Evolutionary conservation across 2,329 filamentous ascomycete genomes (phyloP).

Genomic region (Madurella fahalii): DNA sequence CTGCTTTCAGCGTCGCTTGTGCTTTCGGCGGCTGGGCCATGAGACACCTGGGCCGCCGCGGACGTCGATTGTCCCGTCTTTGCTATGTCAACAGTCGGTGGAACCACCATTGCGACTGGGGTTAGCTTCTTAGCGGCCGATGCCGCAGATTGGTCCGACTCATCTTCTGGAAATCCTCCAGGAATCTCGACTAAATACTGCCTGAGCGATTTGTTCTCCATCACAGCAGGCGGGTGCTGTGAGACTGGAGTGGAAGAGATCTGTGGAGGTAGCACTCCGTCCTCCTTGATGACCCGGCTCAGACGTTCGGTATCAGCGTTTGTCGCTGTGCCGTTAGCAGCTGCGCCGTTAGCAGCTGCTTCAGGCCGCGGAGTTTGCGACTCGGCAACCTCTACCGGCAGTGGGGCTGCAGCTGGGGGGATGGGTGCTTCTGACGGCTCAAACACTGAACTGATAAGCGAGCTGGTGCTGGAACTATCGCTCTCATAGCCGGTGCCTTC

Average conservation of each 20-base stretch:
- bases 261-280: constrained; percentile 2
- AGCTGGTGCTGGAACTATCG: constrained; percentile 45
- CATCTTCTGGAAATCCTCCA: constrained; percentile 53
- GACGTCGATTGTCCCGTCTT: not conserved
- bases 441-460: constrained; percentile 35
- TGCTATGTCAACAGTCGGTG: not conserved
- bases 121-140: not conserved
- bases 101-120: not conserved
- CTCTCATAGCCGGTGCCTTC: constrained; percentile 63
- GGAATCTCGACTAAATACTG: constrained; percentile 48
- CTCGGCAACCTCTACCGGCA: not conserved
- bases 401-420: not conserved
- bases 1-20: constrained; percentile 24
- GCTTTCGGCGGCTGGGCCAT: constrained; percentile 2
- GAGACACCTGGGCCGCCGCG: not conserved
- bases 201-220: constrained; percentile 12
- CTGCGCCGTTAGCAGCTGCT: not conserved
- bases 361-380: constrained; percentile 7
- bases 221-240: constrained; percentile 39
- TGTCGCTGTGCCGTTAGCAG: not conserved
- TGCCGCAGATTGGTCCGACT: constrained; percentile 25
- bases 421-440: constrained; percentile 28
- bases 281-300: constrained; percentile 1
- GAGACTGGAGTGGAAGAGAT: constrained; percentile 45
- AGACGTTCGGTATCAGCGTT: not conserved